These are phyloP conservation scores for Fagus crenata DNA, from an alignment of 306 rosid genomes.

Conservation along the genomic window DNA sequence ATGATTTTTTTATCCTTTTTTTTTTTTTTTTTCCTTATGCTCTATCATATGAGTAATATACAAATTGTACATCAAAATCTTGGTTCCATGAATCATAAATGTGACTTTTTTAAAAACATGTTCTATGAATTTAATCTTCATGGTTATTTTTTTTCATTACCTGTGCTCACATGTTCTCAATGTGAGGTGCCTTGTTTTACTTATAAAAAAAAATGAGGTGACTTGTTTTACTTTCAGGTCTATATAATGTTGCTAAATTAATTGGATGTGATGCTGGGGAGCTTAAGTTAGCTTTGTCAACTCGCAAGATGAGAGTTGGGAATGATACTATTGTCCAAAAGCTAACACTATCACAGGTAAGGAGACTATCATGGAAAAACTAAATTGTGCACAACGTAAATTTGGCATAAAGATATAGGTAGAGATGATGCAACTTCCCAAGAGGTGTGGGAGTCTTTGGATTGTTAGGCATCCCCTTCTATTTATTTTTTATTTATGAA, in stretches of 20 bases:
- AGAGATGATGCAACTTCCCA: conserved; percentile 10
- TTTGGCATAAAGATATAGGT: neutral
- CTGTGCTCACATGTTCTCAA: neutral
- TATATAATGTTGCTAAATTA: conserved; percentile 63
- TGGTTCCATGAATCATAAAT: neutral
- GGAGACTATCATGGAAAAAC: conserved; percentile 27
- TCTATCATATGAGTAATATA: neutral
- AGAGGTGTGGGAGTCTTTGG: neutral
- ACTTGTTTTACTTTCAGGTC: conserved; percentile 53
- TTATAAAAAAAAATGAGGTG: neutral
- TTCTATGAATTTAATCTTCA: neutral
- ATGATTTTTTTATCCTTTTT: neutral
- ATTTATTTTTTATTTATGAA: neutral
- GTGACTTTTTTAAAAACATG: neutral
- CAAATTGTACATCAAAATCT: neutral
- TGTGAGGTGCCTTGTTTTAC: conserved; percentile 23
- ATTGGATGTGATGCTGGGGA: conserved; percentile 77
- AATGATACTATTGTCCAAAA: conserved; percentile 86
- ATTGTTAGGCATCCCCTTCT: neutral
- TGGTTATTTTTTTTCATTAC: neutral
- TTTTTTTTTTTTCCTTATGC: neutral
- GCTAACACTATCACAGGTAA: conserved; percentile 84
- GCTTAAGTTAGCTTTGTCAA: conserved; percentile 74
- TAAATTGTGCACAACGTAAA: neutral
- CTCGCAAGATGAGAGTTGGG: conserved; percentile 92